Percentiles rank a stretch among this genome's conserved stretches.
phyloP scores from a whole-genome alignment of 2,329 filamentous ascomycete genomes.

The Clarireedia paspali region DNA sequence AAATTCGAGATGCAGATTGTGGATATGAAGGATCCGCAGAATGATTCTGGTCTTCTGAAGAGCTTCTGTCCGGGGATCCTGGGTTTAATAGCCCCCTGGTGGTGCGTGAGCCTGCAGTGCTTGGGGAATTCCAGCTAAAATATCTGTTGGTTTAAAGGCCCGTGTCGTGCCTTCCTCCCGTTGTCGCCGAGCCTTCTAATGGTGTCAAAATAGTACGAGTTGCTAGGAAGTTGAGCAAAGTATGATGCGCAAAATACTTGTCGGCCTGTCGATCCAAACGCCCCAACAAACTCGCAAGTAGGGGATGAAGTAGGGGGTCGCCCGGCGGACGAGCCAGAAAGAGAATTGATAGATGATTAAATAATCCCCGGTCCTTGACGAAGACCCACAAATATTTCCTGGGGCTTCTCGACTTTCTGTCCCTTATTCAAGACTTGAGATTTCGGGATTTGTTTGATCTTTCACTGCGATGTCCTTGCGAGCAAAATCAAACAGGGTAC shows the following conservation, averaged over 20 bases:
- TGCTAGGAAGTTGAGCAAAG: no score
- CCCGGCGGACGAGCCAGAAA: no score
- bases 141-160: conserved; percentile 11
- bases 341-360: background rate
- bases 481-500: background rate
- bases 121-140: background rate
- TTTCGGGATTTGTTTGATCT: background rate
- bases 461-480: background rate
- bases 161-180: conserved; percentile 19
- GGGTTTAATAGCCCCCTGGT: no score
- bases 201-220: background rate
- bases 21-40: no score
- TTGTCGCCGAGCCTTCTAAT: conserved; percentile 11
- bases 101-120: background rate
- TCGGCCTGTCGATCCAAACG: no score
- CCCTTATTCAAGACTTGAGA: background rate
- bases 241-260: no score
- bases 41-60: no score
- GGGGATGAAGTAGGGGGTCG: no score
- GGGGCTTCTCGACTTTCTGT: background rate
- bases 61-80: no score
- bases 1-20: no score
- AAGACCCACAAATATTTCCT: background rate
- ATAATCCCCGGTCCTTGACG: background rate
- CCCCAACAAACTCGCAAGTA: no score